A percentile compares a stretch with the other conserved stretches of the same genome.
phyloP scores from a whole-genome alignment of 192 early-diverging fungal species.

The Linnemannia exigua region DNA sequence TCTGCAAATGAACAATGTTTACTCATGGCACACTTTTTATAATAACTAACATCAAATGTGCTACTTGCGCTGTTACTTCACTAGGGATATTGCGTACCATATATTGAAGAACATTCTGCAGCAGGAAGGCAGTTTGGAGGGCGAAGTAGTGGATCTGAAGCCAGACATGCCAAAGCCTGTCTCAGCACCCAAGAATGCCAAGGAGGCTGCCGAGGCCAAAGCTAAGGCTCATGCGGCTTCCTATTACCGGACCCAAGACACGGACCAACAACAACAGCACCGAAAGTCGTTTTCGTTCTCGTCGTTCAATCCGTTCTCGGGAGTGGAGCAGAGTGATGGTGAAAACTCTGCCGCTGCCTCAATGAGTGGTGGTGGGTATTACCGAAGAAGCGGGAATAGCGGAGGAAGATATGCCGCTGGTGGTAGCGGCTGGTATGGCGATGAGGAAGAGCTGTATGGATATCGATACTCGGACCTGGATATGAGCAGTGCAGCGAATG shows the following conservation, averaged over 20 bases:
- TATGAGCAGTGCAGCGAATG: constrained; percentile 33
- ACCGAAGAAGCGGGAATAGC: background rate
- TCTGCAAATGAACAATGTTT: background rate
- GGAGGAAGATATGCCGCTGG: background rate
- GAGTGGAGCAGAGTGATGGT: background rate
- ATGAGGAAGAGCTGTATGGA: constrained; percentile 29
- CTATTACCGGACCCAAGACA: background rate
- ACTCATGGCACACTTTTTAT: background rate
- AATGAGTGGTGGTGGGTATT: background rate
- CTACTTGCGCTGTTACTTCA: no score
- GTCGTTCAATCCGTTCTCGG: background rate
- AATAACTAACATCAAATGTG: background rate
- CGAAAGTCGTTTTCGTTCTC: constrained; percentile 34
- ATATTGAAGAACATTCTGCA: constrained; percentile 32
- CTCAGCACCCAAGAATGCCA: constrained; percentile 30
- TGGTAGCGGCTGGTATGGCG: constrained; percentile 1
- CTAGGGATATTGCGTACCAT: constrained; percentile 50
- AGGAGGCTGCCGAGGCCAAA: constrained; percentile 39
- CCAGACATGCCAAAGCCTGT: constrained; percentile 38
- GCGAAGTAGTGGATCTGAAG: constrained; percentile 13
- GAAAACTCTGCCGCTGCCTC: background rate
- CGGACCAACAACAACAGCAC: constrained; percentile 8
- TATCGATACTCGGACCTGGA: constrained; percentile 43
- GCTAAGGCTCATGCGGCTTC: constrained; percentile 32
- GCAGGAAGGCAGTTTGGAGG: background rate